Evolutionary conservation across 1,284 basidiomycete genomes (phyloP), one percentile per base, ranked within the genome.

Genomic region (Meira miltonrushii): DNA sequence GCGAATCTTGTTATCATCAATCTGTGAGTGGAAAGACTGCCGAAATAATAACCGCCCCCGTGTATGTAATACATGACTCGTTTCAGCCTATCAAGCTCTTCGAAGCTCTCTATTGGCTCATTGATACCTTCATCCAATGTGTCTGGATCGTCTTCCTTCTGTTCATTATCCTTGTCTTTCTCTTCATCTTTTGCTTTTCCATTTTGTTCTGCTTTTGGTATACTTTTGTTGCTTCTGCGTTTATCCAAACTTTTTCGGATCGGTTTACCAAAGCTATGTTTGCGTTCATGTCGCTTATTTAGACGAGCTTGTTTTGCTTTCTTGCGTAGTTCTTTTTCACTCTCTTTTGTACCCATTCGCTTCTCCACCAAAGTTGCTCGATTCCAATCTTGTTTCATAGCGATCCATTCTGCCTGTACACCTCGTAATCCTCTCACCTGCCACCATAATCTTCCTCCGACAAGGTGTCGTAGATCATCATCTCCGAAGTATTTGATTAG

Each of bases 361-460:
- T 65, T 65, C 25, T 77, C 68, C 56, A 75, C 69, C 17, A 72
- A 69, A 57, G 75, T 67, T 39, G 65, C 65, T 49, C 69, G 64
- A 17, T 67, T 78, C 76, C 80, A 83, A 54, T 83, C 81, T 48
- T 64, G 56, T 28, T 68, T 68, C 68, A 73, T 81, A 33, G 86
- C 87, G 54, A 96, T 88, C 93, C 93, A 96, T 79, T 97, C 90
- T 1, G 84, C 90, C 69, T 91, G 86, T 11, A 93, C 82, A 17
- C 89, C 91, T 52, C 43, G 83, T 44, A 72, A 44, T 39, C 86
- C 61, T 54, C 74, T 68, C n/a, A 78, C 50, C 71, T 78, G 92
- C 94, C 93, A 97, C 92, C 94, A 97, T 72, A 92, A 92, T 7
- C 86, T 86, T 1, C 93, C 94, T 15, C 93, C 93, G 1, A 92